Evolutionary conservation across 2,329 filamentous ascomycete genomes (phyloP), one percentile per base, ranked within the genome.

Genomic region (Epichloe coenophiala): DNA sequence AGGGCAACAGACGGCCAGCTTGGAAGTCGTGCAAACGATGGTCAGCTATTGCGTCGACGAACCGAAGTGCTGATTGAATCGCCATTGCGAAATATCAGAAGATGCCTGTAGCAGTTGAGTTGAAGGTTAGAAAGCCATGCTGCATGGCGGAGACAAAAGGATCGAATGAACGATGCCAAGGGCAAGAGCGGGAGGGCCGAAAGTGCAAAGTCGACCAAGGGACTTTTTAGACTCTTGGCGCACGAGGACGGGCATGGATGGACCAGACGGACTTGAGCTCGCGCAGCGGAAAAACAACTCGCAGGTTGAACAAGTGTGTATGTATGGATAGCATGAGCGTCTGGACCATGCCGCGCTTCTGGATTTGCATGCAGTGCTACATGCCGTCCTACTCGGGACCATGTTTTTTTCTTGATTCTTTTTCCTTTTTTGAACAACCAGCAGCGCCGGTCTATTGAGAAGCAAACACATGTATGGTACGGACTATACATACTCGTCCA

Each of bases 1-100:
- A 71, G 66, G 67, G 65, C 60, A 78, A 73, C 3, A 53, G 21
- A 13, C 31, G 51, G 17, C 8, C 6, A 15, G 69, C 6, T n/a
- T 42, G 40, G 5, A 48, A 37, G 17, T 37, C 36, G 31, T 21
- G 41, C 27, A 27, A 7, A 15, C 27, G n/a, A 12, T n/a, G 9
- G 42, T 21, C 39, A 5, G 27, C n/a, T 5, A 46, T 41, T 19
- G 21, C 35, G 44, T 47, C 43, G 8, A 39, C 4, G 12, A 39
- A 50, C 17, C 11, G 39, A 31, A 42, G 4, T 9, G 36, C n/a
- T 36, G 39, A 44, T 11, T 5, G 35, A 27, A 31, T 5, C n/a
- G 51, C 35, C 48, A 53, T 53, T 23, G 48, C 27, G 27, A 3
- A 43, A 12, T 6, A 35, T 21, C 13, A 43, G 11, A 6, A 5